Evolutionary conservation across 2,329 filamentous ascomycete species (phyloP).

Genomic region (Sclerotinia spermophila): DNA sequence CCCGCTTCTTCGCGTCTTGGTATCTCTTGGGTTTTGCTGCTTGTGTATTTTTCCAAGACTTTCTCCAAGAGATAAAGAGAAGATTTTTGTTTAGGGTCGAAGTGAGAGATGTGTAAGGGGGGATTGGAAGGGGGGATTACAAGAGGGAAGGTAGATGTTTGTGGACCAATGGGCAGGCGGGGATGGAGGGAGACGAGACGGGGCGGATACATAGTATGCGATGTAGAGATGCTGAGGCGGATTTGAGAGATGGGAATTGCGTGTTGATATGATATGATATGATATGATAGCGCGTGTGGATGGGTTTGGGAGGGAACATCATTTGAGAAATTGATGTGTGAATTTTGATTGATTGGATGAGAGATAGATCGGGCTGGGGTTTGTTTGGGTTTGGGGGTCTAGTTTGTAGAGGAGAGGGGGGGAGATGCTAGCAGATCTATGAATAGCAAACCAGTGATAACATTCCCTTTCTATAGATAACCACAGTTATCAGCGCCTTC

Average conservation of each 20-base stretch:
- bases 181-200: no score
- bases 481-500: not conserved
- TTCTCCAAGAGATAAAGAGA: not conserved
- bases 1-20: no score
- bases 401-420: not conserved
- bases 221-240: not conserved
- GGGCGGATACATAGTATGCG: no score
- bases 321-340: not conserved
- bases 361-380: not conserved
- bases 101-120: no score
- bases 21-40: not conserved
- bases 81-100: no score
- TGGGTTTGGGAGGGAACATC: not conserved
- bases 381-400: not conserved
- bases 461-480: not conserved
- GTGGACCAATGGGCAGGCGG: no score
- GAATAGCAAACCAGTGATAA: not conserved
- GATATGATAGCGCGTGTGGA: not conserved
- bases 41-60: not conserved
- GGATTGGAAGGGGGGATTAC: not conserved
- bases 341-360: not conserved
- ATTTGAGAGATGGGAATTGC: not conserved
- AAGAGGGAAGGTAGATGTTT: not conserved
- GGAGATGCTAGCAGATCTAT: not conserved
- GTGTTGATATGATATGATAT: no score